Evolutionary conservation across 805 yeast species (phyloP), one percentile per base, ranked within the genome.

Genomic region (Pichia gijzeniarum): DNA sequence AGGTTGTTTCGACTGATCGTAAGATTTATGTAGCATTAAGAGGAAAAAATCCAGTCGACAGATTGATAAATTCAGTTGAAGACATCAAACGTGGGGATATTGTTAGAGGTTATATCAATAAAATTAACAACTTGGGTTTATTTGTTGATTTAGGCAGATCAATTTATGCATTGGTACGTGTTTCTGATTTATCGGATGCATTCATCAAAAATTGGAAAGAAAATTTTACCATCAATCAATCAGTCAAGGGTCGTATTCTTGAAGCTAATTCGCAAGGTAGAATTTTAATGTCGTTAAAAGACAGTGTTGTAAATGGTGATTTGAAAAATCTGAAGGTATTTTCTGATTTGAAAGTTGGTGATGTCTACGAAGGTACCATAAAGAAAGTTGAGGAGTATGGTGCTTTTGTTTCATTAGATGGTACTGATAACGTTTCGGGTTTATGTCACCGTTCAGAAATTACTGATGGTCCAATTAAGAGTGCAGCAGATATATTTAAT

Each of bases 171-270:
- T 79, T 91, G 57, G 93, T 87, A 22, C 82, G 87, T 57, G 80
- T 88, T 41, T 65, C 83, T 36, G 90, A 90, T 60, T 69, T 91
- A 25, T 85, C 95, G 10, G 98, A 91, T 56, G 71, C 83, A 1
- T 86, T 69, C 56, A 67, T 88, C 59, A 84, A 82, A 56, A 95
- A 91, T 48, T 91, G 98, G 98, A 86, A 86, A 69, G 80, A 79
- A 51, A 76, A 72, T 51, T 87, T 74, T 73, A 73, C 73, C 51
- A 73, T 78, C 22, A 79, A 84, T 62, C 95, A 90, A 66, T 68
- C 75, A 13, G 88, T 91, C 9, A 58, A 71, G 40, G 96, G 91
- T 54, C 85, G 84, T 60, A 77, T 91, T 41, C 62, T 82, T 9
- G 71, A 77, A 38, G 73, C 84, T 47, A 76, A 75, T 32, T 74